A percentile compares a stretch with the other conserved stretches of the same genome.
Evolutionary conservation across 2,329 filamentous ascomycete genomes (phyloP).

Genomic region (Plectosphaerella cucumerina): DNA sequence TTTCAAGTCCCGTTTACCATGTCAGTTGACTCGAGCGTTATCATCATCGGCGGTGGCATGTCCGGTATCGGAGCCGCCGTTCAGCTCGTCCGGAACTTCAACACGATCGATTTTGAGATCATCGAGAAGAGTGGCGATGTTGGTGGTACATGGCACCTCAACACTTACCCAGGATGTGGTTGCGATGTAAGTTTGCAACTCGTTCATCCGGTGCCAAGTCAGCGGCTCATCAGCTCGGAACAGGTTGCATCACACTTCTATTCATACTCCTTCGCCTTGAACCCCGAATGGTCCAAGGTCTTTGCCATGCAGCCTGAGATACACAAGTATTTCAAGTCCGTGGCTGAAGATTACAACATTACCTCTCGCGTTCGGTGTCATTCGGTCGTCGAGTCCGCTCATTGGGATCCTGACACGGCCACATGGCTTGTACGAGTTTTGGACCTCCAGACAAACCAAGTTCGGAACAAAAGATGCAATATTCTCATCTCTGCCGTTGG

Average conservation of each 20-base stretch:
- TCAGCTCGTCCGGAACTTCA: slow-evolving; percentile 14
- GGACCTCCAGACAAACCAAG: slow-evolving; percentile 10
- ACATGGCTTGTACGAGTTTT: slow-evolving; percentile 15
- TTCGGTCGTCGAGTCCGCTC: slow-evolving; percentile 13
- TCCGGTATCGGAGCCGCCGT: slow-evolving; percentile 19
- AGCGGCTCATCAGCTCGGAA: slow-evolving; percentile 1
- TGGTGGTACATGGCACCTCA: slow-evolving; percentile 24
- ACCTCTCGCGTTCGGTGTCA: slow-evolving; percentile 5
- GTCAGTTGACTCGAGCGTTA: slow-evolving; percentile 15
- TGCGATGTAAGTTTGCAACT: slow-evolving; percentile 4
- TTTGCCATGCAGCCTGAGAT: slow-evolving; percentile 30
- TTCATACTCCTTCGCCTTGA: slow-evolving; percentile 34
- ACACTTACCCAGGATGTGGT: slow-evolving; percentile 24
- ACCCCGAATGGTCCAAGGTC: slow-evolving; percentile 31
- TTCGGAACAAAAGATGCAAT: slow-evolving; percentile 9
- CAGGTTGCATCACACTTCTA: slow-evolving; percentile 30
- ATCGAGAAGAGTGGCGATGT: slow-evolving; percentile 24
- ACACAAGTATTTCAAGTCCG: slow-evolving; percentile 13
- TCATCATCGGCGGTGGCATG: slow-evolving; percentile 23
- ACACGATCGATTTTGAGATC: slow-evolving; percentile 14
- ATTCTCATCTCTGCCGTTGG: slow-evolving; percentile 22
- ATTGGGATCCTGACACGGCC: slow-evolving; percentile 10
- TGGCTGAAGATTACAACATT: neutral
- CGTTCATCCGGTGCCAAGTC: neutral
- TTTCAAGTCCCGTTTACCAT: no score